Conservation (phyloP, 495 filamentous ascomycete species). For the Lepidopterella palustris region DNA sequence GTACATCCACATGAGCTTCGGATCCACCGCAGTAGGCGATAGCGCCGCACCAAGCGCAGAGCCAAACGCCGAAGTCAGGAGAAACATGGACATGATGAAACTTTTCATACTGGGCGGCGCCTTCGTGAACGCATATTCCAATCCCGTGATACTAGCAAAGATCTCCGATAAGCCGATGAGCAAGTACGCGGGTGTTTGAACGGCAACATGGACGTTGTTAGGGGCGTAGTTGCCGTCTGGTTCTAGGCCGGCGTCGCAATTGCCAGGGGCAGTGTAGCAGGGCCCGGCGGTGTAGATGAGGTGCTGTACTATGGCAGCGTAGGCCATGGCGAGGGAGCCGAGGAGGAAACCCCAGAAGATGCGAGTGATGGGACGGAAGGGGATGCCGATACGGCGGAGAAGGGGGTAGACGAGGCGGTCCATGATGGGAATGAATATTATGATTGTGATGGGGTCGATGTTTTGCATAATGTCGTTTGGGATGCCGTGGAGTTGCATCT, state of each 20-base stretch:
- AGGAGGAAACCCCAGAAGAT: constrained; percentile 27
- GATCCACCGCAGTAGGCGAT: constrained; percentile 24
- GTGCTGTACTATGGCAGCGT: constrained; percentile 25
- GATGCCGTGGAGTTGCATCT: constrained; percentile 59
- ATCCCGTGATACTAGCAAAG: constrained; percentile 51
- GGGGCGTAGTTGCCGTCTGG: constrained; percentile 8
- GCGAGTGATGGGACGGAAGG: constrained; percentile 19
- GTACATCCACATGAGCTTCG: constrained; percentile 45
- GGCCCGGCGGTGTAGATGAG: constrained; percentile 24
- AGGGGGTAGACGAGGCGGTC: constrained; percentile 31
- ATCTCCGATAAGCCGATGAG: constrained; percentile 69
- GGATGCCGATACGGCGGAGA: constrained; percentile 20
- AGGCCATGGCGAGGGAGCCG: constrained; percentile 20
- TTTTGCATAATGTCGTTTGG: constrained; percentile 41
- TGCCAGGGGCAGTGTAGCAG: constrained; percentile 19
- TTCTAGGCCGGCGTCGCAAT: constrained; percentile 15
- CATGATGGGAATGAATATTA: constrained; percentile 27
- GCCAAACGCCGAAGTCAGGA: constrained; percentile 22
- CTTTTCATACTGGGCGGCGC: constrained; percentile 65
- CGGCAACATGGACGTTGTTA: constrained; percentile 24
- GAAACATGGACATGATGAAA: constrained; percentile 29
- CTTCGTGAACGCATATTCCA: constrained; percentile 70
- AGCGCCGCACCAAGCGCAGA: constrained; percentile 18
- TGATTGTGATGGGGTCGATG: constrained; percentile 32
- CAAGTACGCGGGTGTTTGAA: constrained; percentile 26